Conservation (phyloP, 2,329 filamentous ascomycete species). For the Pseudogymnoascus sp. region DNA sequence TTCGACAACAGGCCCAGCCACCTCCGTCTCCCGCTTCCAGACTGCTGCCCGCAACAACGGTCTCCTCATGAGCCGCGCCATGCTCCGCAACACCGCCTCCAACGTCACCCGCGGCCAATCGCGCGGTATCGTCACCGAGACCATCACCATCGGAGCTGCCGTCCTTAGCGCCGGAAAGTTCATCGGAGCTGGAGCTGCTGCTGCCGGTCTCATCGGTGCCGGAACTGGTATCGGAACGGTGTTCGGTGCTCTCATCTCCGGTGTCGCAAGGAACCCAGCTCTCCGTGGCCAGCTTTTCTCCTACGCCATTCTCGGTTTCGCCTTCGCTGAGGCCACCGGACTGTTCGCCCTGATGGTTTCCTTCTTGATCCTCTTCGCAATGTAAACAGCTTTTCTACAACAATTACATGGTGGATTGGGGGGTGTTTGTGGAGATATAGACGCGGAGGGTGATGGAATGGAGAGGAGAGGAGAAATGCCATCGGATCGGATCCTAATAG, state of each 20-base stretch:
- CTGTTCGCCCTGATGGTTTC: slow-evolving; percentile 47
- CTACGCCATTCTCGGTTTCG: slow-evolving; percentile 58
- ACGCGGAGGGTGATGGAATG: slow-evolving; percentile 7
- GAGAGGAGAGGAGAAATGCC: slow-evolving; percentile 9
- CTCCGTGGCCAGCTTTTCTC: slow-evolving; percentile 51
- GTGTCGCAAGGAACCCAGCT: slow-evolving; percentile 49
- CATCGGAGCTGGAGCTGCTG: slow-evolving; percentile 21
- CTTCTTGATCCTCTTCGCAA: slow-evolving; percentile 21
- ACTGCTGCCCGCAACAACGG: slow-evolving; percentile 16
- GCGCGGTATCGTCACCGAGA: slow-evolving; percentile 22
- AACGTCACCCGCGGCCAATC: slow-evolving; percentile 21
- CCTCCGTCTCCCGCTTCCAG: slow-evolving; percentile 23
- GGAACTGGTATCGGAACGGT: slow-evolving; percentile 42
- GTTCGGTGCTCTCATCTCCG: slow-evolving; percentile 46
- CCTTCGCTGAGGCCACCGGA: slow-evolving; percentile 56
- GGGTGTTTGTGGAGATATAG: slow-evolving; percentile 1
- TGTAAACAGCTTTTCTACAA: slow-evolving; percentile 6
- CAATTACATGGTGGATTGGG: slow-evolving; percentile 2
- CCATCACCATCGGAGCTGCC: slow-evolving; percentile 22
- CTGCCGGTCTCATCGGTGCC: slow-evolving; percentile 27
- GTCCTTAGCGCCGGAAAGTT: slow-evolving; percentile 23
- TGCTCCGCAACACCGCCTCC: slow-evolving; percentile 20
- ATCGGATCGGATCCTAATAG: slow-evolving; percentile 9
- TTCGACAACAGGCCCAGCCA: slow-evolving; percentile 17
- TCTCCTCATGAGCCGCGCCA: slow-evolving; percentile 20